Conservation (phyloP, 2,329 filamentous ascomycete genomes). For the Pseudopyricularia javanii region DNA sequence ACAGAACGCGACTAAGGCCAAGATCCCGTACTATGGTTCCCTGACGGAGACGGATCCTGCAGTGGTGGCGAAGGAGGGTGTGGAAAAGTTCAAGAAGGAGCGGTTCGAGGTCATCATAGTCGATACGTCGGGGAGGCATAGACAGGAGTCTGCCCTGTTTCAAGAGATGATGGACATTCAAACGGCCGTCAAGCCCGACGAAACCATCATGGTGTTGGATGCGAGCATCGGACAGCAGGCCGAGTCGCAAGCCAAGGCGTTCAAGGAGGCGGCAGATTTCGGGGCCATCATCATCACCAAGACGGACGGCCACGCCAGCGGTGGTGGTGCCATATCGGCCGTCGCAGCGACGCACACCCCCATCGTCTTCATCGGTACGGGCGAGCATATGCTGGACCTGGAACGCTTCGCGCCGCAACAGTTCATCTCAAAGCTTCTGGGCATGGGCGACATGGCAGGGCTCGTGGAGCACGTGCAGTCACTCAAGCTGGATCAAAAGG, state of each 20-base stretch:
- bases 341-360: slow-evolving; percentile 93
- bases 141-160: slow-evolving; percentile 90
- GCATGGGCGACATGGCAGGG: slow-evolving; percentile 95
- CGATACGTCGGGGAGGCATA: slow-evolving; percentile 88
- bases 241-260: slow-evolving; percentile 86
- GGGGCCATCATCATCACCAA: slow-evolving; percentile 99
- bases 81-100: slow-evolving; percentile 99
- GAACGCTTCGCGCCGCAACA: slow-evolving; percentile 87
- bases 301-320: slow-evolving; percentile 89
- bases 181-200: slow-evolving; percentile 75
- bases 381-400: slow-evolving; percentile 91
- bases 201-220: slow-evolving; percentile 97
- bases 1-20: slow-evolving; percentile 97
- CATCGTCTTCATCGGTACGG: slow-evolving; percentile 95
- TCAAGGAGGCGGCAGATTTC: slow-evolving; percentile 95
- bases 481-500: slow-evolving; percentile 91
- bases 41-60: slow-evolving; percentile 94
- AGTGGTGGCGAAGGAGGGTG: slow-evolving; percentile 84
- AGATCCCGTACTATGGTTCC: slow-evolving; percentile 97
- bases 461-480: slow-evolving; percentile 94
- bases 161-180: slow-evolving; percentile 98
- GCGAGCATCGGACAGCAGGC: slow-evolving; percentile 94
- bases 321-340: slow-evolving; percentile 93
- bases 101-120: slow-evolving; percentile 97
- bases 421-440: slow-evolving; percentile 86